phyloP scores from a whole-genome alignment of 1,284 basidiomycete species.

The Ganoderma resinaceum region DNA sequence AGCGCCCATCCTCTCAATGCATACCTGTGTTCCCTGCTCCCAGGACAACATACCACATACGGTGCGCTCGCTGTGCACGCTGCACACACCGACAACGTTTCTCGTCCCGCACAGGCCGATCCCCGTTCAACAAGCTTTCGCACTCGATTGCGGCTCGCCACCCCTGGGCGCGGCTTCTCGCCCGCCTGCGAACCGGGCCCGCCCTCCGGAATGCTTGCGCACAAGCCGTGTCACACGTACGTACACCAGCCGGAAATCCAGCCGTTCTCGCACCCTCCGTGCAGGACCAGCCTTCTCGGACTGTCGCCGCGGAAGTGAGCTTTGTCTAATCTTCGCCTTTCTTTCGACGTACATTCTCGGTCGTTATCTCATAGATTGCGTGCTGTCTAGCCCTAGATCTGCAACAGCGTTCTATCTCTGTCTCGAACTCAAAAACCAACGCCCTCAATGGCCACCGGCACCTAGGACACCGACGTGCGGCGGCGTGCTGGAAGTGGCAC shows the following conservation, averaged over 20 bases:
- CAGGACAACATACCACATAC: conserved; percentile 22
- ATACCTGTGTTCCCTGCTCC: conserved; percentile 11
- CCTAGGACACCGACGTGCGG: not conserved
- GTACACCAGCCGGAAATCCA: conserved; percentile 6
- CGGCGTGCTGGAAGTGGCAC: not conserved
- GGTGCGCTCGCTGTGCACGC: conserved; percentile 26
- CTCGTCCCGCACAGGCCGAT: conserved; percentile 17
- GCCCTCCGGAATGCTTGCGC: not conserved
- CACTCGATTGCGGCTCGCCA: not conserved
- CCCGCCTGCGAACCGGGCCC: conserved; percentile 10
- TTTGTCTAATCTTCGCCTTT: not conserved
- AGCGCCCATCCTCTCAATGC: conserved; percentile 25
- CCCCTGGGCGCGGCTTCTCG: not conserved
- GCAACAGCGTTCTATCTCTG: not conserved
- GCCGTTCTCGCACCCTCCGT: conserved; percentile 6
- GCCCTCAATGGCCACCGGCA: not conserved
- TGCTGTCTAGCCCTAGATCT: not conserved
- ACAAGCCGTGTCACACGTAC: conserved; percentile 6
- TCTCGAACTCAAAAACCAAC: not conserved
- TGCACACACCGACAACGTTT: conserved; percentile 5
- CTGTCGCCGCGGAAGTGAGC: conserved; percentile 7
- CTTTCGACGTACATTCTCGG: not conserved
- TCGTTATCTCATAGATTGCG: conserved; percentile 9
- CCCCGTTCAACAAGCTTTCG: conserved; percentile 1
- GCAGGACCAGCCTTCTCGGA: conserved; percentile 1